These are phyloP conservation scores for Alternaria angustiovoidea DNA, from an alignment of 2,329 filamentous ascomycete genomes.

Conservation along the genomic window DNA sequence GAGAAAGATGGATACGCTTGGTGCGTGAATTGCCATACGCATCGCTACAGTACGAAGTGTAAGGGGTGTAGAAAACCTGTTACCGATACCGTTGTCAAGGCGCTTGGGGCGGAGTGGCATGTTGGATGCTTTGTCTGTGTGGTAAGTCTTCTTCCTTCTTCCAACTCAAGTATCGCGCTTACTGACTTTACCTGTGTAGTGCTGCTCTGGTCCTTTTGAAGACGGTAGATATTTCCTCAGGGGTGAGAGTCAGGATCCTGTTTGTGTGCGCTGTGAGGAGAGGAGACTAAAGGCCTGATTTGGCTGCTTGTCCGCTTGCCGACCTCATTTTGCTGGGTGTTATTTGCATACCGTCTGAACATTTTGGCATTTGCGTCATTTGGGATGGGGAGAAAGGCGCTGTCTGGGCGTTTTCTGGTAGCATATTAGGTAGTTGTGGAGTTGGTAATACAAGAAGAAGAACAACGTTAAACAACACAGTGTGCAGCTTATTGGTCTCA, in stretches of 20 bases:
- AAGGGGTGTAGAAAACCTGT: constrained; percentile 84
- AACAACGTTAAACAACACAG: neutral
- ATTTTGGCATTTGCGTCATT: neutral
- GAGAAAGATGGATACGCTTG: constrained; percentile 98
- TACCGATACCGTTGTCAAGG: constrained; percentile 87
- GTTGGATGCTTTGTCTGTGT: constrained; percentile 86
- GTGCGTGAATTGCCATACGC: constrained; percentile 93
- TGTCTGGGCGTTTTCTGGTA: constrained; percentile 7
- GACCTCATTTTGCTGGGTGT: neutral
- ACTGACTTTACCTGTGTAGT: constrained; percentile 48
- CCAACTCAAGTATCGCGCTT: neutral
- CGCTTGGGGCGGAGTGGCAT: constrained; percentile 93
- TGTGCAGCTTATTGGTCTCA: neutral
- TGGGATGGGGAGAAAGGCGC: constrained; percentile 1
- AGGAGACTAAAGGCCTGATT: constrained; percentile 65
- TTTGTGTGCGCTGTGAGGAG: constrained; percentile 70
- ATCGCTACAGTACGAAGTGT: constrained; percentile 89
- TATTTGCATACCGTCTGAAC: neutral
- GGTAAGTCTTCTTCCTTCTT: constrained; percentile 48
- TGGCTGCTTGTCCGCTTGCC: neutral
- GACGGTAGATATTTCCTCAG: constrained; percentile 71
- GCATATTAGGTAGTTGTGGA: neutral
- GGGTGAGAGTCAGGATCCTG: constrained; percentile 65
- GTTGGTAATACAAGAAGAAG: neutral
- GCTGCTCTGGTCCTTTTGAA: constrained; percentile 67